These are phyloP conservation scores for Tolypocladium endophyticum DNA, from an alignment of 2,329 filamentous ascomycete genomes.

Conservation along the genomic window DNA sequence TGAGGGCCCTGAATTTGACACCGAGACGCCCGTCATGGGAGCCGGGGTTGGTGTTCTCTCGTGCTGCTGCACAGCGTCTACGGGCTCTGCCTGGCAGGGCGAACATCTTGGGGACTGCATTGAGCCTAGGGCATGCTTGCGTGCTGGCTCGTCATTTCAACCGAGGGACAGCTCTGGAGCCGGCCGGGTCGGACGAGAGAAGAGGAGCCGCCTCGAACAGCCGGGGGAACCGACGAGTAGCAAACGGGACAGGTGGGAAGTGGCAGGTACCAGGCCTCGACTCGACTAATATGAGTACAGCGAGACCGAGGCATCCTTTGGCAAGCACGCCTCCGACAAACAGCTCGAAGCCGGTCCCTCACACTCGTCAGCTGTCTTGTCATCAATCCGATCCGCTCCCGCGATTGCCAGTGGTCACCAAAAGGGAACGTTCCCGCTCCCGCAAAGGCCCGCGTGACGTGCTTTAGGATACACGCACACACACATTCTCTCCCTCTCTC, in stretches of 20 bases:
- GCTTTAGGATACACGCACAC: not conserved
- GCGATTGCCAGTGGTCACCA: conserved; percentile 1
- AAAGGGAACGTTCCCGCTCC: conserved; percentile 2
- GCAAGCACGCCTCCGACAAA: not conserved
- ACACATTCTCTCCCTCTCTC: not conserved
- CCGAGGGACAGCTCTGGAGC: not conserved
- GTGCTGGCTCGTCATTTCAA: not conserved
- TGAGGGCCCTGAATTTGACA: conserved; percentile 2
- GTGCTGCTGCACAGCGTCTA: not conserved
- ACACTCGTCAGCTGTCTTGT: conserved; percentile 1
- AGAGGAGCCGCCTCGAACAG: not conserved
- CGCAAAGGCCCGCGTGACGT: conserved; percentile 1
- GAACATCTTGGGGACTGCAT: not conserved
- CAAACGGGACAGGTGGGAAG: not conserved
- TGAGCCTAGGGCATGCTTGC: not conserved
- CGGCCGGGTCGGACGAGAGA: not conserved
- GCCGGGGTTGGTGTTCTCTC: not conserved
- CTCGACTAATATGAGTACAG: not conserved
- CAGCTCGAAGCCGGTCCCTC: not conserved
- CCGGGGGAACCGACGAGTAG: not conserved
- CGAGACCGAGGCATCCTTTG: not conserved
- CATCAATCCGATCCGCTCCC: not conserved
- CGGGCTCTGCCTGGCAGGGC: not conserved
- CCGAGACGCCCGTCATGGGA: conserved; percentile 1
- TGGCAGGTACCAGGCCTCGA: not conserved